Conservation (phyloP, 352 stramenopile species). For the Globisporangium polare region DNA sequence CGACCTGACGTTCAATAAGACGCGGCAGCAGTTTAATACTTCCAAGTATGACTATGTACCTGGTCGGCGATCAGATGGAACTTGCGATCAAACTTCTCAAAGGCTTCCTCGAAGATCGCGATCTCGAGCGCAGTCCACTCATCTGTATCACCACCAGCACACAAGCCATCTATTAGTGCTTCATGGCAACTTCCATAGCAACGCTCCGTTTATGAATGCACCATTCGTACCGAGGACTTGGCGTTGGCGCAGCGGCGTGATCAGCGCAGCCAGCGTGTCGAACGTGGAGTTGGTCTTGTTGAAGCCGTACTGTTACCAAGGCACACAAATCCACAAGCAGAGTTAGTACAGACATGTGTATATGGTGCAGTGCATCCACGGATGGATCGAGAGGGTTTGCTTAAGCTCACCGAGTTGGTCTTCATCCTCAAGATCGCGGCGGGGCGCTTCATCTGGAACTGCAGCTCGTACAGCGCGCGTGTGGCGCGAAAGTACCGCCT, state of each 20-base stretch:
- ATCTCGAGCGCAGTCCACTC: slow-evolving; percentile 74
- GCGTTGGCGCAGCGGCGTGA: slow-evolving; percentile 56
- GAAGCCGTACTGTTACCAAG: slow-evolving; percentile 52
- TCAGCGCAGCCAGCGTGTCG: slow-evolving; percentile 55
- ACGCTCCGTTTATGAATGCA: not conserved
- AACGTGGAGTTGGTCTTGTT: slow-evolving; percentile 66
- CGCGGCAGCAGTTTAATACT: slow-evolving; percentile 31
- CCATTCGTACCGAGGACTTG: slow-evolving; percentile 60
- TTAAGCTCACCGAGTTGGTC: slow-evolving; percentile 36
- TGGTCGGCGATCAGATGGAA: slow-evolving; percentile 74
- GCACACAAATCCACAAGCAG: not conserved
- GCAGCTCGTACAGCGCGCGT: slow-evolving; percentile 65
- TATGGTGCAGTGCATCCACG: too few relatives aligned
- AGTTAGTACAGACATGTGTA: slow-evolving; percentile 5
- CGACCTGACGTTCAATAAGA: not conserved
- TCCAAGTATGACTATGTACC: slow-evolving; percentile 27
- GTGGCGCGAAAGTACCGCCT: slow-evolving; percentile 57
- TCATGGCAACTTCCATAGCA: not conserved
- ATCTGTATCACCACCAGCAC: slow-evolving; percentile 32
- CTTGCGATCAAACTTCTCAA: slow-evolving; percentile 70
- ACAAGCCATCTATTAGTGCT: not conserved
- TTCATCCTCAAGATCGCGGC: slow-evolving; percentile 76
- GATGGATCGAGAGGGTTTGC: too few relatives aligned
- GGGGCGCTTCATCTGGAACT: slow-evolving; percentile 70
- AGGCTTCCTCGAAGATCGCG: slow-evolving; percentile 71